phyloP scores from a whole-genome alignment of 1,284 basidiomycete species.

The Pseudozyma thailandica region DNA sequence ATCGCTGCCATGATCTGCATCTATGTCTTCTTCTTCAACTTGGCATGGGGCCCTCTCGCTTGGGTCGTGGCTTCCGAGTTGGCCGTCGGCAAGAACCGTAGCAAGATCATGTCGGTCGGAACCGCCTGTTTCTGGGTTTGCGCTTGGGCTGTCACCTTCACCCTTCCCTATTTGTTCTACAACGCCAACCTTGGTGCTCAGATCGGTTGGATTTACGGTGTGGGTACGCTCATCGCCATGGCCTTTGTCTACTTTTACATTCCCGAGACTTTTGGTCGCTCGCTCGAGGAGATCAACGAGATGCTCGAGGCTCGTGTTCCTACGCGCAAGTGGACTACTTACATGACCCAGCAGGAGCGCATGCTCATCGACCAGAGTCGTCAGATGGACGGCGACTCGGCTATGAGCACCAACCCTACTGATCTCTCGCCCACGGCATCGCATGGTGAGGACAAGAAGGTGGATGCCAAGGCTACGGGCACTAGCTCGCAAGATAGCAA shows the following conservation, averaged over 20 bases:
- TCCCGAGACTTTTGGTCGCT: slow-evolving; percentile 61
- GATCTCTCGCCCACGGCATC: slow-evolving; percentile 25
- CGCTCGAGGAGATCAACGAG: slow-evolving; percentile 63
- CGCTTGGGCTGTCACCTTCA: slow-evolving; percentile 69
- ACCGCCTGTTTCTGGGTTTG: slow-evolving; percentile 71
- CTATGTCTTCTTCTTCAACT: slow-evolving; percentile 70
- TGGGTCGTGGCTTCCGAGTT: slow-evolving; percentile 69
- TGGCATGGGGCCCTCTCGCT: slow-evolving; percentile 70
- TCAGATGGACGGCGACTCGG: slow-evolving; percentile 23
- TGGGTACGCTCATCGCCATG: slow-evolving; percentile 67
- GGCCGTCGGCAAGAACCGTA: slow-evolving; percentile 69
- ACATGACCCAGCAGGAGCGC: slow-evolving; percentile 44
- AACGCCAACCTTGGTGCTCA: slow-evolving; percentile 69
- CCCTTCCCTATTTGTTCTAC: slow-evolving; percentile 60
- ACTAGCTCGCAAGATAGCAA: slow-evolving; percentile 13
- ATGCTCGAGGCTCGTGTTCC: slow-evolving; percentile 58
- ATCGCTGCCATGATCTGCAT: slow-evolving; percentile 71
- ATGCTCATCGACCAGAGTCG: slow-evolving; percentile 40
- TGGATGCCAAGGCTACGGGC: slow-evolving; percentile 17
- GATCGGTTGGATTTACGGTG: slow-evolving; percentile 69
- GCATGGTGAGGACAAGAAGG: slow-evolving; percentile 33
- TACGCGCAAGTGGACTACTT: slow-evolving; percentile 52
- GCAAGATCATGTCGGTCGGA: slow-evolving; percentile 70
- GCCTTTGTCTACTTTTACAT: slow-evolving; percentile 71
- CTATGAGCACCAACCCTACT: slow-evolving; percentile 21